phyloP scores from a whole-genome alignment of 176 grass and related monocot species.

The Musa itinerans region DNA sequence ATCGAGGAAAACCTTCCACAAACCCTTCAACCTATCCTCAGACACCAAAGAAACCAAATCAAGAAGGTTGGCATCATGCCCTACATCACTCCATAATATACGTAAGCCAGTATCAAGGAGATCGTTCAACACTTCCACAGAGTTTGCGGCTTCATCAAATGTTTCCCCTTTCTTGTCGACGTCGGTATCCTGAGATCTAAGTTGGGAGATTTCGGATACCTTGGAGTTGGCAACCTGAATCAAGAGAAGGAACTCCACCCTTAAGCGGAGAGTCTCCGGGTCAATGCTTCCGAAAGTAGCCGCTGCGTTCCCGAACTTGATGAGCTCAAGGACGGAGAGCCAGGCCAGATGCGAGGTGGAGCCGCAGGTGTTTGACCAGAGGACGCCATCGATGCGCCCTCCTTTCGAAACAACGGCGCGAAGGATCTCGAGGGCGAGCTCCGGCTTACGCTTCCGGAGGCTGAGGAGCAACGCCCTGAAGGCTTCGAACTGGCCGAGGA shows the following conservation, averaged over 20 bases:
- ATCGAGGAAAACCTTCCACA: slow-evolving; percentile 48
- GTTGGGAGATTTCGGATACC: neutral
- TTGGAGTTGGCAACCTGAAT: slow-evolving; percentile 33
- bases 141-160: slow-evolving; percentile 1
- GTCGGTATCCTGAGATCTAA: neutral
- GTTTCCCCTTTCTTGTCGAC: slow-evolving; percentile 5
- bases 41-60: slow-evolving; percentile 20
- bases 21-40: slow-evolving; percentile 52
- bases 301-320: slow-evolving; percentile 24
- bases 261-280: slow-evolving; percentile 46
- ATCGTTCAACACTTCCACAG: slow-evolving; percentile 30
- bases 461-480: slow-evolving; percentile 75
- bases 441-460: slow-evolving; percentile 62
- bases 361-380: slow-evolving; percentile 56
- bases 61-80: slow-evolving; percentile 1
- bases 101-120: slow-evolving; percentile 55
- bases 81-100: slow-evolving; percentile 31
- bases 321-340: slow-evolving; percentile 78
- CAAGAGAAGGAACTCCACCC: slow-evolving; percentile 70
- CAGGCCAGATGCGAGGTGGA: slow-evolving; percentile 84
- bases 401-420: slow-evolving; percentile 49
- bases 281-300: slow-evolving; percentile 24
- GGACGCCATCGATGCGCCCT: slow-evolving; percentile 51
- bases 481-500: slow-evolving; percentile 86
- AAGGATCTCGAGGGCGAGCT: slow-evolving; percentile 46